These are phyloP conservation scores for Candida tammaniensis DNA, from an alignment of 805 yeast genomes.

Conservation along the genomic window DNA sequence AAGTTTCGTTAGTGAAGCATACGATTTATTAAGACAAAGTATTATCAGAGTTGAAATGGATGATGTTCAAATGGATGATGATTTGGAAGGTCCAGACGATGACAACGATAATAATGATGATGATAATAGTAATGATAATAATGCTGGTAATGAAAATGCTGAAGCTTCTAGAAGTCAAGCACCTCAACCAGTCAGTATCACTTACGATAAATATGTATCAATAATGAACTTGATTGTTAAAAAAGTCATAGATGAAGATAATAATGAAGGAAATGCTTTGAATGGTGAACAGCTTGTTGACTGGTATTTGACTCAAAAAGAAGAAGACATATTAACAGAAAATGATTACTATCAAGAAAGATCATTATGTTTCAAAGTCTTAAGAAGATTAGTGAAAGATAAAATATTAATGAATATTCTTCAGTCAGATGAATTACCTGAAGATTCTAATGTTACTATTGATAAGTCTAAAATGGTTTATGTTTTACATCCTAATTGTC, in stretches of 20 bases:
- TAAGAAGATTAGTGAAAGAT: conserved; percentile 80
- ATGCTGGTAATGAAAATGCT: conserved; percentile 6
- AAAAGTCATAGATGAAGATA: conserved; percentile 54
- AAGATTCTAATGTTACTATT: conserved; percentile 18
- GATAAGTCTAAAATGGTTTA: conserved; percentile 26
- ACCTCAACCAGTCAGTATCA: conserved; percentile 42
- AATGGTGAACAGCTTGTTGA: conserved; percentile 69
- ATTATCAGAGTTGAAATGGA: conserved; percentile 93
- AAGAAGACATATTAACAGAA: conserved; percentile 66
- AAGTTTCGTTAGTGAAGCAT: conserved; percentile 88
- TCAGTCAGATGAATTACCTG: conserved; percentile 24
- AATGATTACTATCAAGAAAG: conserved; percentile 69
- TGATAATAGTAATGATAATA: conserved; percentile 12
- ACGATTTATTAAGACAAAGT: conserved; percentile 82
- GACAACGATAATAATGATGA: conserved; percentile 13
- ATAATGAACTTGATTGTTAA: conserved; percentile 80
- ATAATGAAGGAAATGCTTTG: conserved; percentile 54
- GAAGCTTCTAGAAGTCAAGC: conserved; percentile 12
- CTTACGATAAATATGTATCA: conserved; percentile 82
- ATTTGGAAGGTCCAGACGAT: conserved; percentile 21
- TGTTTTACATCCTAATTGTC: conserved; percentile 76
- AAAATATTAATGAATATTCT: conserved; percentile 66
- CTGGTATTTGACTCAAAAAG: conserved; percentile 76
- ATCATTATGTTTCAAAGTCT: conserved; percentile 70
- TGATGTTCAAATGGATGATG: conserved; percentile 84